A percentile compares a stretch with the other conserved stretches of the same genome.
These are phyloP conservation scores for Neurospora discreta DNA, from an alignment of 495 filamentous ascomycete genomes.

Conservation along the genomic window DNA sequence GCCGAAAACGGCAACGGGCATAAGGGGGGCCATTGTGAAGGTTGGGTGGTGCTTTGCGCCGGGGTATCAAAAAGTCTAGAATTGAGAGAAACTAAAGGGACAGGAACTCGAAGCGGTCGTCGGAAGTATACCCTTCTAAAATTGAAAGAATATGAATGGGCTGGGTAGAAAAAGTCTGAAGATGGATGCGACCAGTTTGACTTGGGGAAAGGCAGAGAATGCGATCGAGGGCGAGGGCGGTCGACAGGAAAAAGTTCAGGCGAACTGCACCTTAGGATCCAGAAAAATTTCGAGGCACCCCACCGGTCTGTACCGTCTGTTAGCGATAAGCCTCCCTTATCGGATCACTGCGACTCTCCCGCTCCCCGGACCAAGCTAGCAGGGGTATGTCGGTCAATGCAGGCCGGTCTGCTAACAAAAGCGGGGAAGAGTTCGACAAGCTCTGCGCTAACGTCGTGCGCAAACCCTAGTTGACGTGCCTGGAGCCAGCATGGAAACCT, in stretches of 20 bases:
- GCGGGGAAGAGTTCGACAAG: background rate
- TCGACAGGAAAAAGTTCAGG: conserved; percentile 14
- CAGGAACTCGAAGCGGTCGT: background rate
- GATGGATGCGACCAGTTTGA: background rate
- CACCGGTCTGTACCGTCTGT: conserved; percentile 5
- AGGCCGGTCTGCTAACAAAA: background rate
- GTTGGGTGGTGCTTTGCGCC: background rate
- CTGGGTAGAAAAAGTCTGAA: background rate
- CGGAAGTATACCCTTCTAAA: background rate
- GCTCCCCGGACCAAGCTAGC: background rate
- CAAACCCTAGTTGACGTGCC: background rate
- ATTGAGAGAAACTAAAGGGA: background rate
- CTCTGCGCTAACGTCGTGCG: background rate
- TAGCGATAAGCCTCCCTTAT: conserved; percentile 18
- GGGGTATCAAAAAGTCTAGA: background rate
- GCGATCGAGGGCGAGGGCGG: background rate
- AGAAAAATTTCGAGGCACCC: conserved; percentile 15
- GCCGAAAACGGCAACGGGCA: conserved; percentile 80
- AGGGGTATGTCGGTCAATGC: background rate
- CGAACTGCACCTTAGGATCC: background rate
- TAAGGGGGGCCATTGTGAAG: conserved; percentile 19
- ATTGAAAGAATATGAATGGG: background rate
- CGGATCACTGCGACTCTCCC: conserved; percentile 4
- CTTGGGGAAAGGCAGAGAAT: background rate
- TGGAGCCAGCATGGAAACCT: background rate